Percentiles rank a stretch among this genome's conserved stretches.
Evolutionary conservation across 208 protist species (phyloP).

Genomic region (Jaenimonas drosophilae): DNA sequence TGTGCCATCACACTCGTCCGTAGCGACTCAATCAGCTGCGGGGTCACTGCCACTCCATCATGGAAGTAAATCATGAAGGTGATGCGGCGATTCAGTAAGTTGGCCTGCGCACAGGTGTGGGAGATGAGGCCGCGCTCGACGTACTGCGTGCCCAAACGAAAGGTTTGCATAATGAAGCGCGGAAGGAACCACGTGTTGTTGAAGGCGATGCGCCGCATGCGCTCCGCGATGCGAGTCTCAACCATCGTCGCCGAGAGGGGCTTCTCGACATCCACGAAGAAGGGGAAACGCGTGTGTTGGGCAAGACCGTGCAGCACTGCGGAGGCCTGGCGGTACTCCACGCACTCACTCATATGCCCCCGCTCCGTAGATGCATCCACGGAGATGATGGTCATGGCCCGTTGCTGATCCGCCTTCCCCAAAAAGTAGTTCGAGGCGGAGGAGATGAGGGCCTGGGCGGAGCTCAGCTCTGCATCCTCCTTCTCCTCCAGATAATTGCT

Average conservation of each 20-base stretch:
- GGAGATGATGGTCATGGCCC: constrained; percentile 63
- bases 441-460: constrained; percentile 59
- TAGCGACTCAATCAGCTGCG: constrained; percentile 40
- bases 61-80: constrained; percentile 80
- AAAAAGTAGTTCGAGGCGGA: constrained; percentile 72
- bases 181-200: constrained; percentile 74
- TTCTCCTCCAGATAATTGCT: constrained; percentile 54
- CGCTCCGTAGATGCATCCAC: not conserved
- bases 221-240: constrained; percentile 58
- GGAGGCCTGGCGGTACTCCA: constrained; percentile 50
- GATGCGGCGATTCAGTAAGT: constrained; percentile 62
- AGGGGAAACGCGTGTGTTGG: constrained; percentile 58
- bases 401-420: constrained; percentile 53
- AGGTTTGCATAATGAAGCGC: constrained; percentile 72
- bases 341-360: constrained; percentile 14
- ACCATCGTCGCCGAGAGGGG: constrained; percentile 46
- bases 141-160: constrained; percentile 61
- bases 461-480: constrained; percentile 6
- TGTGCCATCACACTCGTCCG: constrained; percentile 46
- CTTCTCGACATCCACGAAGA: constrained; percentile 73
- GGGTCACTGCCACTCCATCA: constrained; percentile 52
- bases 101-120: constrained; percentile 80
- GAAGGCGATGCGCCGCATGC: constrained; percentile 74
- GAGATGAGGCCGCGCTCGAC: constrained; percentile 66
- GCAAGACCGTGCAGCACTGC: constrained; percentile 54